Conservation (phyloP, 164 flowering plant species). For the Houttuynia cordata region DNA sequence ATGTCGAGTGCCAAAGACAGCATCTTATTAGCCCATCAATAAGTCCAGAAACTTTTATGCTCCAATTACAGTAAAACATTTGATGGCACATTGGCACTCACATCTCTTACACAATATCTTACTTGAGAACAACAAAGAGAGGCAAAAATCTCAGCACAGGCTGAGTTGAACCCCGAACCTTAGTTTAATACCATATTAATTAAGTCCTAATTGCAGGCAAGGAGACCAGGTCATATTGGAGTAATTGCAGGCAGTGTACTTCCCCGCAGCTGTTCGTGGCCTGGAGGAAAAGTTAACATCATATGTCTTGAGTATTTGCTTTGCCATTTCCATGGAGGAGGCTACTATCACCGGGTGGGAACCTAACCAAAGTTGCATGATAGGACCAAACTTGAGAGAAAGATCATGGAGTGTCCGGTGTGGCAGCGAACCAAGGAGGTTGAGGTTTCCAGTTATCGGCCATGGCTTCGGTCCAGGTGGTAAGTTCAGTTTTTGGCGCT, state of each 20-base stretch:
- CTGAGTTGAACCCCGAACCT: too few species aligned
- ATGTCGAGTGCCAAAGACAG: too few species aligned
- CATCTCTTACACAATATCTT: too few species aligned
- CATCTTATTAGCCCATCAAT: too few species aligned
- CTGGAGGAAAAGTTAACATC: slow-evolving; percentile 20
- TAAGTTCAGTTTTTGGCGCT: slow-evolving; percentile 6
- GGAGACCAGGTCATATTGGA: slow-evolving; percentile 20
- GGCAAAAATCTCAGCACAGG: too few species aligned
- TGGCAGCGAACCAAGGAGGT: slow-evolving; percentile 20
- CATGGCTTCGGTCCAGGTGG: slow-evolving; percentile 34
- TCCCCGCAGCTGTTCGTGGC: slow-evolving; percentile 21
- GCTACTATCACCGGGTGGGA: slow-evolving; percentile 17
- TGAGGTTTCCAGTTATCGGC: slow-evolving; percentile 29
- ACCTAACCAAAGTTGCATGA: slow-evolving; percentile 26
- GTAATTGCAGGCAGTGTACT: slow-evolving; percentile 17
- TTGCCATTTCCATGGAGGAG: slow-evolving; percentile 27
- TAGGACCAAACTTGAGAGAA: slow-evolving; percentile 21
- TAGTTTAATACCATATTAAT: too few species aligned
- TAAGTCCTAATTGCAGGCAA: too few species aligned
- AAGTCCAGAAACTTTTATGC: too few species aligned
- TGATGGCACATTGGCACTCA: too few species aligned
- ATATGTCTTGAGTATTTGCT: slow-evolving; percentile 19
- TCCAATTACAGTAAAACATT: too few species aligned
- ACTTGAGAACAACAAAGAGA: too few species aligned
- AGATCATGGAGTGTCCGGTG: slow-evolving; percentile 19